These are phyloP conservation scores for Thuja plicata DNA, from an alignment of 83 land plant species.

Conservation along the genomic window DNA sequence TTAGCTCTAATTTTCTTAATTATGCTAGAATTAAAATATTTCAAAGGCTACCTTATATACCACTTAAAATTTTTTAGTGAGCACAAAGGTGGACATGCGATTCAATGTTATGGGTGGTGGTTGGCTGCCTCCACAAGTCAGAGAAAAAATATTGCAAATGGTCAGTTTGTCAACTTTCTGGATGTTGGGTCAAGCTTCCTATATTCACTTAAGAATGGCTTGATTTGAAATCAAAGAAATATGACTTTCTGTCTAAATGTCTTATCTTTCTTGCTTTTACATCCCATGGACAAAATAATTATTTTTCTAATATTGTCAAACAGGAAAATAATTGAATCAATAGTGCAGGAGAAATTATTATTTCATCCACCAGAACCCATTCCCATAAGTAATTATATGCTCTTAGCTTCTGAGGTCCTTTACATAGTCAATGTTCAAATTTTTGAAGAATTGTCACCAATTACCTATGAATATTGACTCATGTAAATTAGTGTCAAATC, in stretches of 20 bases:
- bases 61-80: slow-evolving; percentile 54
- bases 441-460: not conserved
- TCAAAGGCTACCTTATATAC: not conserved
- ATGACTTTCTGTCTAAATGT: not conserved
- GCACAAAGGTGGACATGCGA: slow-evolving; percentile 99
- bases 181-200: not conserved
- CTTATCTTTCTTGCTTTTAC: not conserved
- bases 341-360: slow-evolving; percentile 91
- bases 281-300: not conserved
- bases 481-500: not conserved
- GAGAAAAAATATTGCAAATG: slow-evolving; percentile 73
- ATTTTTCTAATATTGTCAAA: not conserved
- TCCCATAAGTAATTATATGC: slow-evolving; percentile 75
- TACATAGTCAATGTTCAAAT: not conserved
- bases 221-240: not conserved
- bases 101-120: slow-evolving; percentile 88
- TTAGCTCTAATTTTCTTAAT: not conserved
- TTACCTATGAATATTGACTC: not conserved
- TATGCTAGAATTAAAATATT: not conserved
- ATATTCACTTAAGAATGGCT: not conserved
- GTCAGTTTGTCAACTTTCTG: slow-evolving; percentile 32
- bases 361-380: slow-evolving; percentile 90
- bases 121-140: slow-evolving; percentile 81
- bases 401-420: not conserved
- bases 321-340: slow-evolving; percentile 97